These are phyloP conservation scores for Penstemon barbatus DNA, from an alignment of 257 asterid species.

Conservation along the genomic window DNA sequence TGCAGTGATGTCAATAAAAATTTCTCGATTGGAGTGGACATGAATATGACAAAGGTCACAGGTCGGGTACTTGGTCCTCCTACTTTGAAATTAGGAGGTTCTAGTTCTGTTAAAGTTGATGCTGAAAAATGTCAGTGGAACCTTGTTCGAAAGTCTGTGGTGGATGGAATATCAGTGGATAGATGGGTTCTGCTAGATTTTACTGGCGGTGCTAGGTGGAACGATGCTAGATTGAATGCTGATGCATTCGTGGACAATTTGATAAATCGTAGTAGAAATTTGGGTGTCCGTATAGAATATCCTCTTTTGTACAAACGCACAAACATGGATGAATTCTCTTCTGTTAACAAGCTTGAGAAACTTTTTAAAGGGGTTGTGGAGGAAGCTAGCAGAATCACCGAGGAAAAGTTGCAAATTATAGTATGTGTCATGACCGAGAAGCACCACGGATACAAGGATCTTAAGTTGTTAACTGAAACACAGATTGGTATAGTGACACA, in stretches of 20 bases:
- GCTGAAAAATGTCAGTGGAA: slow-evolving; percentile 62
- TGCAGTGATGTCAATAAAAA: slow-evolving; percentile 37
- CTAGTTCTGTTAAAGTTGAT: slow-evolving; percentile 42
- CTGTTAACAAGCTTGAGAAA: slow-evolving; percentile 30
- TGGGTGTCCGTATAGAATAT: slow-evolving; percentile 47
- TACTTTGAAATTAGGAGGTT: slow-evolving; percentile 45
- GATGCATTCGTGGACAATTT: slow-evolving; percentile 30
- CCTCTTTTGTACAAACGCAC: slow-evolving; percentile 30
- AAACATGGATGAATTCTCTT: slow-evolving; percentile 42
- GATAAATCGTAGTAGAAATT: slow-evolving; percentile 34
- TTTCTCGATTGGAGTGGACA: slow-evolving; percentile 44
- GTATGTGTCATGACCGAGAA: slow-evolving; percentile 53
- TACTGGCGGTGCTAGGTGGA: slow-evolving; percentile 17
- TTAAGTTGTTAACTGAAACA: slow-evolving; percentile 71
- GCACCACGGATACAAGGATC: slow-evolving; percentile 54
- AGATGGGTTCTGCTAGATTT: slow-evolving; percentile 74
- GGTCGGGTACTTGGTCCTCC: slow-evolving; percentile 70
- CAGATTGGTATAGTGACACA: slow-evolving; percentile 62
- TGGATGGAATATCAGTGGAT: slow-evolving; percentile 44
- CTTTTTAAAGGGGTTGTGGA: slow-evolving; percentile 37
- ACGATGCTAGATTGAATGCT: background rate
- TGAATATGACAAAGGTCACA: slow-evolving; percentile 52
- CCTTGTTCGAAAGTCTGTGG: slow-evolving; percentile 47
- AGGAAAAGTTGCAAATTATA: slow-evolving; percentile 49
- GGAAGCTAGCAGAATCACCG: slow-evolving; percentile 15